Base-by-base conservation (phyloP, 1,139 yeast genomes). In the Kodamaea plutei region DNA sequence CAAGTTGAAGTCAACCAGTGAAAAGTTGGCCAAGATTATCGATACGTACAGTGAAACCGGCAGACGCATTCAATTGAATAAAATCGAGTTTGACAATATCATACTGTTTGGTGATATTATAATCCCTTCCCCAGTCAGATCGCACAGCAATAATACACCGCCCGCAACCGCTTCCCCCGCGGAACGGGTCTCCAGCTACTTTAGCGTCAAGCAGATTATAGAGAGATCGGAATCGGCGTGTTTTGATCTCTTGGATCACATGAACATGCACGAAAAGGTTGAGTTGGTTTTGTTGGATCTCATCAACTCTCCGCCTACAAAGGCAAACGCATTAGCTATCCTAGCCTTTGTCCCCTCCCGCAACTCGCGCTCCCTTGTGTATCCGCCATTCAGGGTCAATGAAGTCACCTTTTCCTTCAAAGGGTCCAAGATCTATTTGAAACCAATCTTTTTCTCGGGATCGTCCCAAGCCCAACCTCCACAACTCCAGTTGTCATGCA, bases 311-410 rank as follows among this genome's bases (percentile, higher is more conserved):
- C 24, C 28, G 6, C 24, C 26, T 5, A 16, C 15, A 9, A 12
- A 15, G 5, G 18, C 35, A 9, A 32, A 28, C 20, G 56, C 73
- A 4, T 56, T 66, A 45, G 74, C 72, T 3, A 44, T 68, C n/a
- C 48, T 67, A 29, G 34, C 25, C 15, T 17, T 32, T 3, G 17
- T 31, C 3, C 26, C 34, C 34, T 6, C 47, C 46, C 4, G 28
- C 25, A 9, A 41, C 3, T 13, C 27, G 2, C 33, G 38, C 13
- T 56, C 61, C 2, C 52, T 68, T 17, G 41, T 66, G 41, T 65
- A 48, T 39, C 73, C 73, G n/a, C 74, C 74, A 2, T 66, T 64
- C 39, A 45, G 48, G 18, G 29, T 42, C 28, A 43, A 44, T 25
- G 67, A 61, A 32, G 44, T 60, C 13, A 44, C 58, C 2, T 39